Evolutionary conservation across 345 rosid species (phyloP).

Genomic region (Erodium maritimum): DNA sequence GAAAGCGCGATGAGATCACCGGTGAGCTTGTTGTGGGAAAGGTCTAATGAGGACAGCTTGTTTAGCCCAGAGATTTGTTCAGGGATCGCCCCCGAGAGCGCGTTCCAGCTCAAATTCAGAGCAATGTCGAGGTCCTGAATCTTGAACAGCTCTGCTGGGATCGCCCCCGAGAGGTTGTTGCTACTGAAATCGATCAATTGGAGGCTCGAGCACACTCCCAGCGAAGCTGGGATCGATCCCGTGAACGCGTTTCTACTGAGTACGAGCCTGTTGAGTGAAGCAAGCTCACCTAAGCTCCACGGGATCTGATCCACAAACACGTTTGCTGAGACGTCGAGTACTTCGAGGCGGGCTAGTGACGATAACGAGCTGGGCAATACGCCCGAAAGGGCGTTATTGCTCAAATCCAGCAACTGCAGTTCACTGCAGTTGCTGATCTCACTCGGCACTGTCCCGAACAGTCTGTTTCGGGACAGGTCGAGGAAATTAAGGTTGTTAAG

Average conservation of each 20-base stretch:
- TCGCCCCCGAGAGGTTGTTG: slow-evolving; percentile 41
- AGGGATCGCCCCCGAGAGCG: slow-evolving; percentile 45
- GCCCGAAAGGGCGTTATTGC: slow-evolving; percentile 71
- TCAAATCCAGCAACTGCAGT: slow-evolving; percentile 60
- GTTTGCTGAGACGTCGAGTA: slow-evolving; percentile 54
- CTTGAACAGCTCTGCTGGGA: slow-evolving; percentile 43
- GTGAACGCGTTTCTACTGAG: slow-evolving; percentile 37
- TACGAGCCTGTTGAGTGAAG: slow-evolving; percentile 42
- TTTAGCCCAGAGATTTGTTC: slow-evolving; percentile 37
- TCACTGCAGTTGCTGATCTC: slow-evolving; percentile 66
- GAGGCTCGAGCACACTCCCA: slow-evolving; percentile 44
- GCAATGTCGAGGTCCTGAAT: slow-evolving; percentile 59
- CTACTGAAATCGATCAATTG: slow-evolving; percentile 69
- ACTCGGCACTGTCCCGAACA: slow-evolving; percentile 46
- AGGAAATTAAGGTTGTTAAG: slow-evolving; percentile 57
- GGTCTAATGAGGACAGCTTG: slow-evolving; percentile 49
- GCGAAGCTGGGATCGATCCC: slow-evolving; percentile 44
- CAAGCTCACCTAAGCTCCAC: slow-evolving; percentile 39
- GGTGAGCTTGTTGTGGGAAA: slow-evolving; percentile 53
- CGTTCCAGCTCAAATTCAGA: slow-evolving; percentile 60
- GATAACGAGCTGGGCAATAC: slow-evolving; percentile 53
- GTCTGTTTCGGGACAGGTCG: slow-evolving; percentile 55
- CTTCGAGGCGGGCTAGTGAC: slow-evolving; percentile 46
- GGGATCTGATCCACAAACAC: slow-evolving; percentile 39
- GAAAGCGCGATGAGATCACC: slow-evolving; percentile 44